phyloP scores from a whole-genome alignment of 2,329 filamentous ascomycete genomes.

The Hypoxylon sp. region DNA sequence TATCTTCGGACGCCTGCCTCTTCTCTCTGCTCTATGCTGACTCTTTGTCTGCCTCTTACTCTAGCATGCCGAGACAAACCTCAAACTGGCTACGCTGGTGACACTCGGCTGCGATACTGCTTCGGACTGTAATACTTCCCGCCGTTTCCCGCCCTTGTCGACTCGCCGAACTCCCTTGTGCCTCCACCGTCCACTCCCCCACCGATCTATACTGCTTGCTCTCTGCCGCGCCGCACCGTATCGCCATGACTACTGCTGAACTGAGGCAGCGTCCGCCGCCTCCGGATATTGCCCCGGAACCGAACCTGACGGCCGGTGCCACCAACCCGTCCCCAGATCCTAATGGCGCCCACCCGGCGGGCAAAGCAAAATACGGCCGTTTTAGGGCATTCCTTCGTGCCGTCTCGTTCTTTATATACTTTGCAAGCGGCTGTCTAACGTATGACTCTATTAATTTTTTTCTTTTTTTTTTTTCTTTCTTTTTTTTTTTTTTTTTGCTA shows the following conservation, averaged over 20 bases:
- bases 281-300: conserved; percentile 50
- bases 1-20: not conserved
- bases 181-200: conserved; percentile 7
- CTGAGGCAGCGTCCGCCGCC: conserved; percentile 56
- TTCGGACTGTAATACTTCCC: not conserved
- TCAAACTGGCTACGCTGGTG: conserved; percentile 14
- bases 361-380: conserved; percentile 67
- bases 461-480: too few relatives aligned
- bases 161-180: conserved; percentile 5
- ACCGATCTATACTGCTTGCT: conserved; percentile 1
- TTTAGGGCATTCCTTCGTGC: conserved; percentile 68
- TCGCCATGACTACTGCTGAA: conserved; percentile 55
- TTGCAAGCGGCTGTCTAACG: conserved; percentile 64
- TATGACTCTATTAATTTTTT: too few relatives aligned
- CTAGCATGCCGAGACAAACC: conserved; percentile 25
- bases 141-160: not conserved
- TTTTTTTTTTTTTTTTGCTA: too few relatives aligned
- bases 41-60: conserved; percentile 2
- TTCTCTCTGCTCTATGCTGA: conserved; percentile 9
- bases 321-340: conserved; percentile 43
- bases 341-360: conserved; percentile 66
- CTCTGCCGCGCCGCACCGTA: conserved; percentile 5
- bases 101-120: conserved; percentile 13
- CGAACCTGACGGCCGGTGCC: conserved; percentile 49
- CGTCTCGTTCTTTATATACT: conserved; percentile 67